A percentile compares a stretch with the other conserved stretches of the same genome.
Evolutionary conservation across 805 yeast species (phyloP).

Genomic region (Sugiyamaella floridensis): DNA sequence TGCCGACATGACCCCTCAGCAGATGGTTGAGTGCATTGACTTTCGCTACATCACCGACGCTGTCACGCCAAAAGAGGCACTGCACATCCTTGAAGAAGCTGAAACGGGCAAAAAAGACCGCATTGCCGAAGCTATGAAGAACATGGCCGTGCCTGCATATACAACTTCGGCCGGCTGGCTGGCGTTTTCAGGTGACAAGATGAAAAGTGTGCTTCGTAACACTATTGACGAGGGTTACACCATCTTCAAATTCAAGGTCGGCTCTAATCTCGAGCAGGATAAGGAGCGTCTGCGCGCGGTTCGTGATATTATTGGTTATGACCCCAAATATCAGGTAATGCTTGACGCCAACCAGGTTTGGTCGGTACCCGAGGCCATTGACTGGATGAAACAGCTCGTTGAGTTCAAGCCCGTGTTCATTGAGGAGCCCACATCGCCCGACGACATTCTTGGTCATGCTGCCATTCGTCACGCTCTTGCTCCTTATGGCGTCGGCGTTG

Average conservation of each 20-base stretch:
- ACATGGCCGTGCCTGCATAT: conserved; percentile 36
- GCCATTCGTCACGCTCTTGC: conserved; percentile 26
- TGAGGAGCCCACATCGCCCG: conserved; percentile 34
- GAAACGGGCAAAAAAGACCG: conserved; percentile 28
- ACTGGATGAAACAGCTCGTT: conserved; percentile 25
- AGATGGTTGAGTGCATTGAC: conserved; percentile 35
- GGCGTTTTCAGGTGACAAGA: conserved; percentile 36
- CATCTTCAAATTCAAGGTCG: conserved; percentile 37
- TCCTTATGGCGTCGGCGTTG: conserved; percentile 29
- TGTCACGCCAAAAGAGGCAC: conserved; percentile 35
- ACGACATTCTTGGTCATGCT: conserved; percentile 30
- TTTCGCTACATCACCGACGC: conserved; percentile 37
- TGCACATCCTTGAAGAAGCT: conserved; percentile 28
- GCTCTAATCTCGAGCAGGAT: conserved; percentile 33
- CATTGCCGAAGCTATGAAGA: conserved; percentile 27
- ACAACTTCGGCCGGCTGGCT: conserved; percentile 41
- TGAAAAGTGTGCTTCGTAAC: conserved; percentile 30
- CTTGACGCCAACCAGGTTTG: conserved; percentile 34
- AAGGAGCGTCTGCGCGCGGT: conserved; percentile 31
- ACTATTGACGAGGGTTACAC: conserved; percentile 34
- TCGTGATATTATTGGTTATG: conserved; percentile 25
- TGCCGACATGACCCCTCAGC: conserved; percentile 37
- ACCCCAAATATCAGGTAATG: conserved; percentile 29
- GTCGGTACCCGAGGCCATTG: conserved; percentile 32
- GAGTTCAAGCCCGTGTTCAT: conserved; percentile 31